Percentiles rank a stretch among this genome's conserved stretches.
Evolutionary conservation across 305 asterid genomes (phyloP).

Genomic region (Fraxinus xanthoxyloides): DNA sequence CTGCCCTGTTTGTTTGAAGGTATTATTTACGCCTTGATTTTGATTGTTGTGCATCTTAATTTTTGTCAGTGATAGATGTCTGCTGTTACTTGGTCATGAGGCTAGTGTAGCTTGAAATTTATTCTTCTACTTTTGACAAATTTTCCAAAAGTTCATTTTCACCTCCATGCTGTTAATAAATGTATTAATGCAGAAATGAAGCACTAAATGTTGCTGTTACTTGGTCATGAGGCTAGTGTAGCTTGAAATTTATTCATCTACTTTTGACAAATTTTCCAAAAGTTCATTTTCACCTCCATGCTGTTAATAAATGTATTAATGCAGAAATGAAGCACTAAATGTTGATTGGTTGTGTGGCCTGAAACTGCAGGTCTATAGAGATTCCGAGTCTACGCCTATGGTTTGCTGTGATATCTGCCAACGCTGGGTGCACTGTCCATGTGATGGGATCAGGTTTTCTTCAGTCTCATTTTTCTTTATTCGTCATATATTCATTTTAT

Average conservation of each 20-base stretch:
- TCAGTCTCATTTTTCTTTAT: constrained; percentile 14
- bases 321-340: not conserved
- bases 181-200: not conserved
- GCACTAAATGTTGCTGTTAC: not conserved
- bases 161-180: not conserved
- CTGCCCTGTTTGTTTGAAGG: constrained; percentile 98
- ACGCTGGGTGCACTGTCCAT: constrained; percentile 98
- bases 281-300: not conserved
- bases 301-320: not conserved
- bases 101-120: not conserved
- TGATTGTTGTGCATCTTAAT: not conserved
- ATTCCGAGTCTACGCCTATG: constrained; percentile 99
- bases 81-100: not conserved
- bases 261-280: not conserved
- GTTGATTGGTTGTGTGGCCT: constrained; percentile 21
- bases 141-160: not conserved
- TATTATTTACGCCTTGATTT: constrained; percentile 19
- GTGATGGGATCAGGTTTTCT: constrained; percentile 91
- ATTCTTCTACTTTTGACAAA: not conserved
- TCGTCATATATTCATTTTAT: not conserved
- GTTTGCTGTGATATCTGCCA: constrained; percentile 98
- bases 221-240: not conserved
- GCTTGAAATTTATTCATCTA: not conserved
- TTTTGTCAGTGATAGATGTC: not conserved
- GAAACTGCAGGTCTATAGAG: constrained; percentile 82